Evolutionary conservation across 2,329 filamentous ascomycete genomes (phyloP), one percentile per base, ranked within the genome.

Genomic region (Lachnum nothofagi): DNA sequence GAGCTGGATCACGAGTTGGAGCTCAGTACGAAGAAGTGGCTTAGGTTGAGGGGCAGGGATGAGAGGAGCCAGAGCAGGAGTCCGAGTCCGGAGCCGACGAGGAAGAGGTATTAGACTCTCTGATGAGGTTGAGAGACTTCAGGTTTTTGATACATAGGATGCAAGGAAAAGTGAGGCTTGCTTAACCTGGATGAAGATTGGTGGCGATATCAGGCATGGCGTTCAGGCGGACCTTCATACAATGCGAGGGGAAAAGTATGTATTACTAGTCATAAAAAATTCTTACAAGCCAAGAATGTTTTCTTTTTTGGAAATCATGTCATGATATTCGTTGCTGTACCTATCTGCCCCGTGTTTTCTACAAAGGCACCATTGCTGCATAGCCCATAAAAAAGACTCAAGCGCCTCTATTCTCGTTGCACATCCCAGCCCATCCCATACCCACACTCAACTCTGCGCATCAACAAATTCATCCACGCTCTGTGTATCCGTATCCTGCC

Each of bases 11-110:
- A 85, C 56, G 93, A 98, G 60, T 70, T 98, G 60, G 83, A 86
- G 55, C 77, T 97, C 60, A 82, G 82, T 62, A 97, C 91, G 55
- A 95, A 95, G 80, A 97, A 97, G 77, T 97, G 91, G 91, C 74
- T 97, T 65, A 88, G 88, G 74, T 72, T 82, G 71, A 79, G 89
- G 53, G 91, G 90, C 17, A 77, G 86, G 61, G 91, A 96, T 71
- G 84, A 85, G 65, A 81, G 89, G 69, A 95, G 88, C 68, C 80
- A 83, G 56, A 86, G 75, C 57, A 79, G 88, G 64, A 95, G 88
- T 66, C 89, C 91, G 0, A 93, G 86, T 60, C 91, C 91, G 3
- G 89, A 95, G 68, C 88, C 89, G 5, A 81, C 83, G 53, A 80
- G 85, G 64, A 83, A 83, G 69, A 78, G 88, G 61, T 86, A 74